Conservation (phyloP, 352 stramenopile genomes). For the Globisporangium barbulae region DNA sequence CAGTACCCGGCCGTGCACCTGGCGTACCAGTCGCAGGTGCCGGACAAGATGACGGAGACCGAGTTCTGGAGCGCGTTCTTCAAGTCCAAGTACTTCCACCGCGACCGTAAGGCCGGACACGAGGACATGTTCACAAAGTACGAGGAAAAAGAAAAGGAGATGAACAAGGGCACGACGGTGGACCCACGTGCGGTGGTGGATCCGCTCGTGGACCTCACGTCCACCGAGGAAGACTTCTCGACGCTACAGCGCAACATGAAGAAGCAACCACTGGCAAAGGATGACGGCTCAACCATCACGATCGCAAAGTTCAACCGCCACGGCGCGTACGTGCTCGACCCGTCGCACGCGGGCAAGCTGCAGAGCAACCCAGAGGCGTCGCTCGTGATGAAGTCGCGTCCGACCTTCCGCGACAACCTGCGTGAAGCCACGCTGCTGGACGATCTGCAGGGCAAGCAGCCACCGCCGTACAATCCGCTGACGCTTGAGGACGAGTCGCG, state of each 20-base stretch:
- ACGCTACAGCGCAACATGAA: constrained; percentile 28
- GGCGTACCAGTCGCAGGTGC: constrained; percentile 81
- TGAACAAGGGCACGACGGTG: constrained; percentile 34
- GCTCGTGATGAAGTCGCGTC: constrained; percentile 31
- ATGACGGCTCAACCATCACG: constrained; percentile 59
- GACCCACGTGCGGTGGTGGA: constrained; percentile 72
- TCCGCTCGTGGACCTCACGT: constrained; percentile 71
- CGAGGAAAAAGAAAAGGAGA: constrained; percentile 73
- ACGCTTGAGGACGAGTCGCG: constrained; percentile 79
- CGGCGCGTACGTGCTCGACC: constrained; percentile 77
- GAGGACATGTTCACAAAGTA: constrained; percentile 87
- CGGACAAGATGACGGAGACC: constrained; percentile 87
- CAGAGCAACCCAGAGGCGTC: constrained; percentile 20
- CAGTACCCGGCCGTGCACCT: constrained; percentile 86
- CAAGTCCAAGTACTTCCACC: constrained; percentile 89
- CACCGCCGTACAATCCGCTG: constrained; percentile 66
- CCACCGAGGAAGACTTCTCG: constrained; percentile 62
- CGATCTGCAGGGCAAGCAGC: constrained; percentile 51
- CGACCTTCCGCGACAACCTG: constrained; percentile 50
- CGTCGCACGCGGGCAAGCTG: constrained; percentile 60
- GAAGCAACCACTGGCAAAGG: constrained; percentile 30
- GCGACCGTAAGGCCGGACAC: constrained; percentile 73
- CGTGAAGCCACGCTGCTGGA: constrained; percentile 65
- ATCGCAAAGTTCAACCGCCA: constrained; percentile 88
- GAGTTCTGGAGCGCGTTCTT: constrained; percentile 89